Evolutionary conservation across 2,329 filamentous ascomycete species (phyloP).

Genomic region (Ascosphaera acerosa): DNA sequence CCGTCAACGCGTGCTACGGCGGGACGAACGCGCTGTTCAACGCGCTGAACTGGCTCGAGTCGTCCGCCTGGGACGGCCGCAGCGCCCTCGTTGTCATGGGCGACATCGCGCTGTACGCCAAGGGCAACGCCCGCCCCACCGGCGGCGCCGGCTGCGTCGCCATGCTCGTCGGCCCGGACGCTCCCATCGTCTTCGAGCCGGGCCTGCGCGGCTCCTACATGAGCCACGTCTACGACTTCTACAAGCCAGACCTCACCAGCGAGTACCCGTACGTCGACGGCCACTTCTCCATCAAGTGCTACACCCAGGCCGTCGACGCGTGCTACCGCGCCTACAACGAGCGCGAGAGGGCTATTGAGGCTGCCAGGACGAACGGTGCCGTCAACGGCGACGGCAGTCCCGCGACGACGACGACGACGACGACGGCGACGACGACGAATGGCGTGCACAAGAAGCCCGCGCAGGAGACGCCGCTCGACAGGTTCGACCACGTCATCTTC

Average conservation of each 20-base stretch:
- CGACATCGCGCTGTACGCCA: slow-evolving; percentile 59
- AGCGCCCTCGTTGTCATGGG: slow-evolving; percentile 51
- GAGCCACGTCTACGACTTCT: slow-evolving; percentile 65
- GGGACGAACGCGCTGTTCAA: slow-evolving; percentile 61
- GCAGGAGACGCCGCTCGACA: slow-evolving; percentile 40
- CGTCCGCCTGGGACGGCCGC: slow-evolving; percentile 61
- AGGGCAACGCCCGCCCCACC: slow-evolving; percentile 51
- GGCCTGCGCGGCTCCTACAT: slow-evolving; percentile 54
- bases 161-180: slow-evolving; percentile 48
- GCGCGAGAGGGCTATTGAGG: slow-evolving; percentile 37
- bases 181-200: slow-evolving; percentile 44
- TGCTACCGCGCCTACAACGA: slow-evolving; percentile 60
- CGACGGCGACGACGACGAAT: slow-evolving; percentile 12
- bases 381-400: no score
- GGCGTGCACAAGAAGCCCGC: slow-evolving; percentile 11
- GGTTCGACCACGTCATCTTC: slow-evolving; percentile 65
- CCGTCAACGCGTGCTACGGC: slow-evolving; percentile 58
- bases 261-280: slow-evolving; percentile 64
- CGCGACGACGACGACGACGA: slow-evolving; percentile 19
- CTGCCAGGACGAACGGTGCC: slow-evolving; percentile 18
- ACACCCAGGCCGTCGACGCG: slow-evolving; percentile 46
- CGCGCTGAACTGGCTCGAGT: slow-evolving; percentile 57
- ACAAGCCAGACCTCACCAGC: slow-evolving; percentile 60
- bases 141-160: slow-evolving; percentile 52
- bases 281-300: slow-evolving; percentile 53